A percentile compares a stretch with the other conserved stretches of the same genome.
phyloP scores from a whole-genome alignment of 2,329 filamentous ascomycete genomes.

The Aspergillus sp. region DNA sequence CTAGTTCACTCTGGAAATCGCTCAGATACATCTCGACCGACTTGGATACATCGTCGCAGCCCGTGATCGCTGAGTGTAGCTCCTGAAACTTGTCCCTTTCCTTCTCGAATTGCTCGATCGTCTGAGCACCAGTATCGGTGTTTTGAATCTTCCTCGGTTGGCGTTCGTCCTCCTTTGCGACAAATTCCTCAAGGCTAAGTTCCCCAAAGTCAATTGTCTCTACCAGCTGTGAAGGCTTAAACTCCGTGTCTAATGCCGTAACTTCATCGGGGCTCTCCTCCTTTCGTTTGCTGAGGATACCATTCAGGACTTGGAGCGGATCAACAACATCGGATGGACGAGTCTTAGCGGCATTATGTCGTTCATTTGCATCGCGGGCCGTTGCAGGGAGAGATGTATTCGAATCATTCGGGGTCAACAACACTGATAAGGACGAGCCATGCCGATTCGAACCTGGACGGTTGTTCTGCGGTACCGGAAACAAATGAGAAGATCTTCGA shows the following conservation, averaged over 20 bases:
- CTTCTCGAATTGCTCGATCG: conserved; percentile 67
- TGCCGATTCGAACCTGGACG: conserved; percentile 63
- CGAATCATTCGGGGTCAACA: conserved; percentile 65
- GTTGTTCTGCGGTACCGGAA: conserved; percentile 61
- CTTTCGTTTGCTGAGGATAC: conserved; percentile 46
- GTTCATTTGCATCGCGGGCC: conserved; percentile 57
- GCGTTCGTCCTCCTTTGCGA: conserved; percentile 31
- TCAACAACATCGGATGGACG: conserved; percentile 55
- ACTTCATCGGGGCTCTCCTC: conserved; percentile 9
- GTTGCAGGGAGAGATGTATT: conserved; percentile 65
- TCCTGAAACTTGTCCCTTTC: conserved; percentile 84
- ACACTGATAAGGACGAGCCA: conserved; percentile 71
- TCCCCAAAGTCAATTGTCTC: conserved; percentile 71
- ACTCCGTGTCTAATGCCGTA: conserved; percentile 1
- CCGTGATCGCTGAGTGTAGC: conserved; percentile 76
- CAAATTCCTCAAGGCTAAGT: conserved; percentile 68
- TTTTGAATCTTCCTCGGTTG: conserved; percentile 19
- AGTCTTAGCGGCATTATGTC: conserved; percentile 47
- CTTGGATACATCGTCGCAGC: conserved; percentile 86
- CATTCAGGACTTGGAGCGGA: conserved; percentile 62
- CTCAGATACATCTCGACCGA: conserved; percentile 90
- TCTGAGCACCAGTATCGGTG: conserved; percentile 47
- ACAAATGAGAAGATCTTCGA: conserved; percentile 60
- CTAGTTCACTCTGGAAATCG: conserved; percentile 88
- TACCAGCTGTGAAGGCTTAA: conserved; percentile 44